These are phyloP conservation scores for Erodium texanum DNA, from an alignment of 441 rosid genomes.

Conservation along the genomic window DNA sequence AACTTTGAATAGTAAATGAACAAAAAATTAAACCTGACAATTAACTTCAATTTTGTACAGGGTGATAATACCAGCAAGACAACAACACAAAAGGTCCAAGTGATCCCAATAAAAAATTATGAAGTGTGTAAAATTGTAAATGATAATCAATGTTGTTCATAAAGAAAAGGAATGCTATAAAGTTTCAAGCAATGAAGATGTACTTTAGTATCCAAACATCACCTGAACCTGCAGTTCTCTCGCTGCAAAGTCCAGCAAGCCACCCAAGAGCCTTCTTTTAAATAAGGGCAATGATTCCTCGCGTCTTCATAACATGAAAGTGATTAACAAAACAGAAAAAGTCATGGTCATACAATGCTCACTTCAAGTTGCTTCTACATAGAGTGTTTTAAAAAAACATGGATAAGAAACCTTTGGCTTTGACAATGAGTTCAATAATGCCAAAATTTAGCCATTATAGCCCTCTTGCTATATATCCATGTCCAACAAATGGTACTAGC, in stretches of 20 bases:
- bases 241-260: conserved; percentile 94
- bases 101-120: background rate
- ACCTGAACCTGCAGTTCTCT: conserved; percentile 99
- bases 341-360: conserved; percentile 8
- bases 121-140: background rate
- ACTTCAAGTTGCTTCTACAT: conserved; percentile 11
- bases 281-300: conserved; percentile 95
- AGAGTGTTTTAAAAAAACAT: background rate
- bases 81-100: background rate
- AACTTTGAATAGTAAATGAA: conserved; percentile 1
- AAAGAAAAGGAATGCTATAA: background rate
- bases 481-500: background rate
- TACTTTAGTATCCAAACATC: conserved; percentile 12
- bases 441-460: background rate
- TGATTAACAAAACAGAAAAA: conserved; percentile 13
- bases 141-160: background rate
- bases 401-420: background rate
- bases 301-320: conserved; percentile 53
- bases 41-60: background rate
- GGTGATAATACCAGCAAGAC: background rate
- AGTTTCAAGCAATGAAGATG: conserved; percentile 4
- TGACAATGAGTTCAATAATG: background rate
- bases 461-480: background rate
- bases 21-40: background rate
- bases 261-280: conserved; percentile 95